Conservation (phyloP, 306 rosid genomes). For the Benincasa hispida region DNA sequence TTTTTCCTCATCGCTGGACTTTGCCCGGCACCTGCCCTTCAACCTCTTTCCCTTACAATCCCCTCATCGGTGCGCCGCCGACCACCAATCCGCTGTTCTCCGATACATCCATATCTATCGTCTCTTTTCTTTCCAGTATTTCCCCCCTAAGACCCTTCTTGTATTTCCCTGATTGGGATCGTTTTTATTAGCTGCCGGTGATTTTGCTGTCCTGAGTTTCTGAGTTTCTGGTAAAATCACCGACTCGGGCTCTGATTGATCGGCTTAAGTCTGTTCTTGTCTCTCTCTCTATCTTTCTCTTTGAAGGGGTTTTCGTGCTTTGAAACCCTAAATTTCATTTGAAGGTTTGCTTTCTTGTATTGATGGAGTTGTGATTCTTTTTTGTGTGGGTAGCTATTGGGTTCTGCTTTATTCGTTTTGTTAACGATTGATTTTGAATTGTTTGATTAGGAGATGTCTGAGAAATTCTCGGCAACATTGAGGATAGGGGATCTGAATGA, state of each 20-base stretch:
- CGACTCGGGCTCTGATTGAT: neutral
- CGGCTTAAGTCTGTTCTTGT: neutral
- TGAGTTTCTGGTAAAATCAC: neutral
- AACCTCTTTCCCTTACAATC: neutral
- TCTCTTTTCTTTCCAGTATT: neutral
- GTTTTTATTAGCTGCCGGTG: neutral
- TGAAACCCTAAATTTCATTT: neutral
- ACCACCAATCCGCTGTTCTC: neutral
- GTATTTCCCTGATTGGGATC: neutral
- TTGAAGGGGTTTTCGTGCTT: neutral
- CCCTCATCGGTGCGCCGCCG: neutral
- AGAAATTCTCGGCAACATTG: constrained; percentile 78
- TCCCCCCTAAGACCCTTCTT: neutral
- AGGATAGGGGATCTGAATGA: constrained; percentile 90
- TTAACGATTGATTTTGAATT: neutral
- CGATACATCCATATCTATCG: neutral
- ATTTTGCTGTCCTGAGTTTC: neutral
- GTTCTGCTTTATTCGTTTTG: neutral
- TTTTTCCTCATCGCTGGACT: neutral
- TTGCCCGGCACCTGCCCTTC: constrained; percentile 10
- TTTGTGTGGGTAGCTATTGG: neutral
- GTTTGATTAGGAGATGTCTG: constrained; percentile 39
- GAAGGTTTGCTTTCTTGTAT: neutral
- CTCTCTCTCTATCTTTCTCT: neutral
- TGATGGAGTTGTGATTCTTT: neutral